phyloP scores from a whole-genome alignment of 192 early-diverging fungal species.

The Polychytrium aggregatum region DNA sequence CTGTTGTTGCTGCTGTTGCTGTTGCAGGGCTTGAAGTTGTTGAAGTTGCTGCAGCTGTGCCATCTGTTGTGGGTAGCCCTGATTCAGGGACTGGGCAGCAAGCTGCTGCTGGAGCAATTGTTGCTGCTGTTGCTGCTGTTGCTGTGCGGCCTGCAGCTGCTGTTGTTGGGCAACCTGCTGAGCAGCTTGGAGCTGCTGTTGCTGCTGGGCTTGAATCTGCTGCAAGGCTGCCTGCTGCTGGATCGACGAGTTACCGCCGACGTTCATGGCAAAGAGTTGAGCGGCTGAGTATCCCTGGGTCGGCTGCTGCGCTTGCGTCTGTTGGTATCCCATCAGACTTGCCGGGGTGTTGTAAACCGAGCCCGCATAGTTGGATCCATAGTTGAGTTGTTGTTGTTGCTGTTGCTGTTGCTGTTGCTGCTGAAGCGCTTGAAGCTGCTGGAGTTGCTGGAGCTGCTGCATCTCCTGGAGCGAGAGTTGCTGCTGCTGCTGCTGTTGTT shows the following conservation, averaged over 20 bases:
- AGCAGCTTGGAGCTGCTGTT: too few species aligned
- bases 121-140: constrained; percentile 15
- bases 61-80: constrained; percentile 11
- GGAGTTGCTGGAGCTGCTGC: constrained; percentile 2
- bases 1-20: constrained; percentile 16
- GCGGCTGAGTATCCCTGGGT: too few species aligned
- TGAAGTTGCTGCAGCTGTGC: constrained; percentile 2
- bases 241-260: constrained; percentile 7
- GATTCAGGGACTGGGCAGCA: constrained; percentile 10
- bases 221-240: constrained; percentile 8
- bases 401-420: constrained; percentile 10
- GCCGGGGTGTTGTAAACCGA: too few species aligned
- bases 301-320: too few species aligned
- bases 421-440: constrained; percentile 22
- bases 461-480: constrained; percentile 16
- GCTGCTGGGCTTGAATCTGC: too few species aligned
- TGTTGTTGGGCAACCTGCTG: too few species aligned
- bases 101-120: constrained; percentile 15
- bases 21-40: constrained; percentile 13
- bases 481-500: constrained; percentile 31
- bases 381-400: constrained; percentile 11
- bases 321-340: too few species aligned
- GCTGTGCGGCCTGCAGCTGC: background rate
- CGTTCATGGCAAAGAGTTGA: too few species aligned
- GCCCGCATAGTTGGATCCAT: too few species aligned